These are phyloP conservation scores for Echeveria elegans DNA, from an alignment of 164 flowering plant genomes.

Conservation along the genomic window DNA sequence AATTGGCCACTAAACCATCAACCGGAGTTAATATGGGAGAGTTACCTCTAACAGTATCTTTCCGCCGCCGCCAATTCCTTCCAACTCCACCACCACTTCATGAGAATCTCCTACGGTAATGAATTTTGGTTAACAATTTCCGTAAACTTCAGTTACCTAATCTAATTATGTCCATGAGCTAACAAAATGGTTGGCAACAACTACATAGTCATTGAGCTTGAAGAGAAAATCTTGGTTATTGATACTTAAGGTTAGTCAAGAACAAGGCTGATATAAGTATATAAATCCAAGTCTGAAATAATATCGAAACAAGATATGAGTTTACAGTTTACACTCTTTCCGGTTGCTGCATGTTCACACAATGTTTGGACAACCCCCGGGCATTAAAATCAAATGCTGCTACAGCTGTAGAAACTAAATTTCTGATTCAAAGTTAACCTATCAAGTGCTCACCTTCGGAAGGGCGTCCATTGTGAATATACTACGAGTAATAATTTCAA, in stretches of 20 bases:
- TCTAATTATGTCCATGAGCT: not conserved
- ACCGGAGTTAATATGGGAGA: not conserved
- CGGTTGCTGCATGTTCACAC: not conserved
- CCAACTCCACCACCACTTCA: slow-evolving; percentile 71
- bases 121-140: not conserved
- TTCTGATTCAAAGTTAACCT: too few species aligned
- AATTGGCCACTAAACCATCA: not conserved
- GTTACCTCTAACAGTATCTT: slow-evolving; percentile 74
- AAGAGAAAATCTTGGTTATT: not conserved
- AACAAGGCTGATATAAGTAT: not conserved
- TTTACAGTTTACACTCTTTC: not conserved
- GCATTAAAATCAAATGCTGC: not conserved
- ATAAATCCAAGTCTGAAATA: not conserved
- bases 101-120: slow-evolving; percentile 55
- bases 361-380: not conserved
- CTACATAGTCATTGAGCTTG: not conserved
- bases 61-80: slow-evolving; percentile 98
- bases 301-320: not conserved
- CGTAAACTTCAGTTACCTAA: not conserved
- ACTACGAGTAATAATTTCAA: too few species aligned
- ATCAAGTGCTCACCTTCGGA: too few species aligned
- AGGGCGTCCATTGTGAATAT: too few species aligned
- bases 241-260: not conserved
- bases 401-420: not conserved
- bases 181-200: not conserved